phyloP scores from a whole-genome alignment of 345 rosid species.

The Geranium brycei region DNA sequence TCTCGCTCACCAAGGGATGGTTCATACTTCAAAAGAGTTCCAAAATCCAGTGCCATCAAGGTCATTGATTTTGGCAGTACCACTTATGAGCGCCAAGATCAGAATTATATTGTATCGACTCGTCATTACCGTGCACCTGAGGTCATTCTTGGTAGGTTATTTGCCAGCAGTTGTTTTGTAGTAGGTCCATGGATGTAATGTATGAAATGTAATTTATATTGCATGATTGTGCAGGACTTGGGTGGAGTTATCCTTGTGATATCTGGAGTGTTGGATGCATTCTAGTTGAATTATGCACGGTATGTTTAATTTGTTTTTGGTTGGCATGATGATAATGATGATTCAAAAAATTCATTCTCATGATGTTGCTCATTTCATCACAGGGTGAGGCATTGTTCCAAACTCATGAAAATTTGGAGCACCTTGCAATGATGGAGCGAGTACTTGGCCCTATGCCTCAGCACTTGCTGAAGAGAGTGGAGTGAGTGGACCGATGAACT shows the following conservation, averaged over 20 bases:
- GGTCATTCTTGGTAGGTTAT: slow-evolving; percentile 59
- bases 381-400: slow-evolving; percentile 93
- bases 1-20: slow-evolving; percentile 40
- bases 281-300: slow-evolving; percentile 75
- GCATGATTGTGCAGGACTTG: slow-evolving; percentile 36
- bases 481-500: slow-evolving; percentile 28
- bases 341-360: background rate
- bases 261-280: slow-evolving; percentile 91
- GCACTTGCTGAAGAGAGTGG: slow-evolving; percentile 59
- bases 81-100: slow-evolving; percentile 69
- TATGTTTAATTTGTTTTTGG: slow-evolving; percentile 12
- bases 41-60: slow-evolving; percentile 77
- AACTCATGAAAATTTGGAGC: slow-evolving; percentile 84
- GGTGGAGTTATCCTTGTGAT: slow-evolving; percentile 90
- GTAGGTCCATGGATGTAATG: background rate
- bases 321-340: background rate
- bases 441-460: slow-evolving; percentile 66
- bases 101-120: slow-evolving; percentile 66
- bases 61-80: slow-evolving; percentile 93
- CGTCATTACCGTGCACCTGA: slow-evolving; percentile 89
- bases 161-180: too few relatives aligned
- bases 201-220: background rate
- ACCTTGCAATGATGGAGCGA: slow-evolving; percentile 90
- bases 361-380: background rate
- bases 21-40: slow-evolving; percentile 50